phyloP scores from a whole-genome alignment of 2,329 filamentous ascomycete genomes.

The Didymella glomerata region DNA sequence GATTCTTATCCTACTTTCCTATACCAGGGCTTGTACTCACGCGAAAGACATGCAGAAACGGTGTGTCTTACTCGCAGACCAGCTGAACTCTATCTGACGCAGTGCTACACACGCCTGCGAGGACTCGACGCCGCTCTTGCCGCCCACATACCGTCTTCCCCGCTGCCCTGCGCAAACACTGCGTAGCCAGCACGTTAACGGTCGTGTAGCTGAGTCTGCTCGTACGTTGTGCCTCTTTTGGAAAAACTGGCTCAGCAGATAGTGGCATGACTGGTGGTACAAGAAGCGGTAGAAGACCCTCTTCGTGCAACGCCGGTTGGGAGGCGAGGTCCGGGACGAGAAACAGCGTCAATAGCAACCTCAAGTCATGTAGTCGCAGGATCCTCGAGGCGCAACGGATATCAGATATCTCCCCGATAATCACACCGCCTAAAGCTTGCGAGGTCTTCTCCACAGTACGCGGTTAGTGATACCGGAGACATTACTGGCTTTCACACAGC shows the following conservation, averaged over 20 bases:
- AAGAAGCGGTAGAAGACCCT: background rate
- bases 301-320: background rate
- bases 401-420: too few species aligned
- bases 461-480: too few species aligned
- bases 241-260: background rate
- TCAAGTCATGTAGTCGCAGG: too few species aligned
- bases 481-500: too few species aligned
- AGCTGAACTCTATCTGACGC: conserved; percentile 8
- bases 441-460: too few species aligned
- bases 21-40: background rate
- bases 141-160: background rate
- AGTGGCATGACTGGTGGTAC: conserved; percentile 5
- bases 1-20: too few species aligned
- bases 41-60: background rate
- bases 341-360: too few species aligned
- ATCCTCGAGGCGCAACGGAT: too few species aligned
- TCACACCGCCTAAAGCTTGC: too few species aligned
- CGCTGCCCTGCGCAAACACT: background rate
- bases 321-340: background rate
- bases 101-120: conserved; percentile 10
- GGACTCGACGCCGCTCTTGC: background rate
- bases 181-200: background rate
- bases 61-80: conserved; percentile 1
- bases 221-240: background rate
- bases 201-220: background rate